These are phyloP conservation scores for Trichosanthes truncata DNA, from an alignment of 306 rosid species.

Conservation along the genomic window DNA sequence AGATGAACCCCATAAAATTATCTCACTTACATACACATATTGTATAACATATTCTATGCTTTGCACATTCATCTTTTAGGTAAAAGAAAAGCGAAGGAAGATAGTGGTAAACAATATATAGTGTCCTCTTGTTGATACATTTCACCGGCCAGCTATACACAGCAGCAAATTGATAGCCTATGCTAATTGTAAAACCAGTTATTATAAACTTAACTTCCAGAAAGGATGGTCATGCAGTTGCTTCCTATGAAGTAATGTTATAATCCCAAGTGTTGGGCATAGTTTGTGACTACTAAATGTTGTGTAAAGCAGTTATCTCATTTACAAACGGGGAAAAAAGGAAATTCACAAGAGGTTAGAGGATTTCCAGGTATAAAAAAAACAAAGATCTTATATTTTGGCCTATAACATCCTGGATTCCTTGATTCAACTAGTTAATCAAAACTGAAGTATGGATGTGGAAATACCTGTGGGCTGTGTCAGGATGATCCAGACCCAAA, in stretches of 20 bases:
- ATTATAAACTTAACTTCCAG: not conserved
- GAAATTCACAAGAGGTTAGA: not conserved
- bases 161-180: not conserved
- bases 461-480: conserved; percentile 90
- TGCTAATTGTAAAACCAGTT: not conserved
- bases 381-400: not conserved
- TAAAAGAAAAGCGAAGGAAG: not conserved
- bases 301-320: not conserved
- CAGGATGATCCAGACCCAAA: conserved; percentile 96
- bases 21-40: not conserved
- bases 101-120: not conserved
- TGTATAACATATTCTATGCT: not conserved
- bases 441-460: conserved; percentile 12
- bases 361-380: not conserved
- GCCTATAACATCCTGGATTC: not conserved
- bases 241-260: not conserved
- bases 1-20: not conserved
- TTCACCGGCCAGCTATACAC: not conserved
- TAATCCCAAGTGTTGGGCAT: not conserved
- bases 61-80: not conserved
- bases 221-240: not conserved
- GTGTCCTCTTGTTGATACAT: not conserved
- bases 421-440: not conserved
- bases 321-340: not conserved
- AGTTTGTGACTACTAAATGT: not conserved